Evolutionary conservation across 129 eudicot species (phyloP).

Genomic region (Centaurea solstitialis): DNA sequence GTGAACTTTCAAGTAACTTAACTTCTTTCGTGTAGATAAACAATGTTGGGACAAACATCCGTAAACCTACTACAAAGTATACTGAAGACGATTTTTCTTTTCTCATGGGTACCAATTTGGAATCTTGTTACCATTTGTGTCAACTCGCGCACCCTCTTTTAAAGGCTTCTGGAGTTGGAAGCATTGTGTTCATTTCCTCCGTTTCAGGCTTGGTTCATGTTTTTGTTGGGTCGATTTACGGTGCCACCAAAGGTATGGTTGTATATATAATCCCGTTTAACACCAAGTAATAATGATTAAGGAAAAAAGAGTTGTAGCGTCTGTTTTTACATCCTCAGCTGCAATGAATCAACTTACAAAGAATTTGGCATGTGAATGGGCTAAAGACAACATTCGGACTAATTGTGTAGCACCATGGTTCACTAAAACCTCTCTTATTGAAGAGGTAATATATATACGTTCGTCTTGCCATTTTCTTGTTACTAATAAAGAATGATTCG

Average conservation of each 20-base stretch:
- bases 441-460: constrained; percentile 56
- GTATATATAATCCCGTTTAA: neutral
- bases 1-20: neutral
- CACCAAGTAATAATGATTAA: neutral
- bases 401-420: constrained; percentile 79
- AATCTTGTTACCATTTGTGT: constrained; percentile 69
- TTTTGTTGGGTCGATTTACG: constrained; percentile 62
- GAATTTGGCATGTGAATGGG: constrained; percentile 96
- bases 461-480: too few relatives aligned
- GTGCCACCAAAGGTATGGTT: constrained; percentile 70
- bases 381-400: constrained; percentile 67
- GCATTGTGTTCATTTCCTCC: constrained; percentile 80
- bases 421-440: constrained; percentile 69
- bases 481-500: too few relatives aligned
- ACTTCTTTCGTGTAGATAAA: constrained; percentile 44
- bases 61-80: constrained; percentile 71
- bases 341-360: constrained; percentile 89
- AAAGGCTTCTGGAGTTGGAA: constrained; percentile 69
- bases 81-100: constrained; percentile 62
- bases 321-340: constrained; percentile 34
- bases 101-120: constrained; percentile 81
- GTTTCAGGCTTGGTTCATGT: constrained; percentile 62
- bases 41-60: constrained; percentile 78
- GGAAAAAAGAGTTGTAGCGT: neutral
- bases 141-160: constrained; percentile 79